Evolutionary conservation across 2,329 filamentous ascomycete genomes (phyloP).

Genomic region (Cordyceps cateniannulata): DNA sequence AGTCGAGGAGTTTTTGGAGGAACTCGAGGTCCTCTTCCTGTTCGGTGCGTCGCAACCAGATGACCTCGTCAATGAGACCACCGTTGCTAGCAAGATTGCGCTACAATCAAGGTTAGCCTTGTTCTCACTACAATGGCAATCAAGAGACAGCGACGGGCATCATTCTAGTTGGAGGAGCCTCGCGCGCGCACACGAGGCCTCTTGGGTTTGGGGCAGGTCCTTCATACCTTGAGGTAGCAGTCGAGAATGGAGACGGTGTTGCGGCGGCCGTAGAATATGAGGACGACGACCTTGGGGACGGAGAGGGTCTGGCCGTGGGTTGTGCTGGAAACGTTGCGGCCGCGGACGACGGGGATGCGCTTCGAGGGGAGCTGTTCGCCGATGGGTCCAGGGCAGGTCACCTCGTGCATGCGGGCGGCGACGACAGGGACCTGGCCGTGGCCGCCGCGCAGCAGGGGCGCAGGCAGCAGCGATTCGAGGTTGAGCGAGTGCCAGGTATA

Average conservation of each 20-base stretch:
- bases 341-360: conserved; percentile 9
- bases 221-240: conserved; percentile 36
- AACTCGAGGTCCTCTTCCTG: conserved; percentile 32
- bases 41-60: conserved; percentile 37
- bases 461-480: conserved; percentile 10
- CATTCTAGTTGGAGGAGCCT: no score
- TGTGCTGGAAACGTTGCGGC: conserved; percentile 7
- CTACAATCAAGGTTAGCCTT: conserved; percentile 18
- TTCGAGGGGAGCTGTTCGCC: background rate
- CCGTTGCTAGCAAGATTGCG: conserved; percentile 39
- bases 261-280: conserved; percentile 41
- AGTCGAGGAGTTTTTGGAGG: conserved; percentile 30
- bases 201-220: no score
- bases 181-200: background rate
- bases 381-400: conserved; percentile 5
- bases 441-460: conserved; percentile 6
- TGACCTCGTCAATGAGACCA: conserved; percentile 38
- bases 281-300: conserved; percentile 32
- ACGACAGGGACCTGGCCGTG: background rate
- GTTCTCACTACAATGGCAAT: background rate
- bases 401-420: conserved; percentile 5
- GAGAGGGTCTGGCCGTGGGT: conserved; percentile 10
- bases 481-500: conserved; percentile 11
- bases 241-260: conserved; percentile 38
- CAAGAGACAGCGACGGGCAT: no score